phyloP scores from a whole-genome alignment of 179 eudicot species.

The Dionaea muscipula region DNA sequence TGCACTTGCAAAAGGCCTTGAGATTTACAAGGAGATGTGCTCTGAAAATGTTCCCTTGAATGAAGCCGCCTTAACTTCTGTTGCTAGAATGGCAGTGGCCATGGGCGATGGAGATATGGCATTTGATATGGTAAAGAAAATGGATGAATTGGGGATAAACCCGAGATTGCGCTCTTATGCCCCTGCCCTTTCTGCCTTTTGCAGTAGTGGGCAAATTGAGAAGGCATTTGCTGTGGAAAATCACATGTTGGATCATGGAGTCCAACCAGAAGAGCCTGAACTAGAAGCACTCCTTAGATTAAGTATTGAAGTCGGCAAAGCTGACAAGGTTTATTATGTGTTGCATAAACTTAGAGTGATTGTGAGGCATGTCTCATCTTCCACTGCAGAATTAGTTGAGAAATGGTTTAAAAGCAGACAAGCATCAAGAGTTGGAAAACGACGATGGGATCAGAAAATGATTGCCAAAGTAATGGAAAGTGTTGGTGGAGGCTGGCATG shows the following conservation, averaged over 20 bases:
- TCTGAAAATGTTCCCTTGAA: slow-evolving; percentile 50
- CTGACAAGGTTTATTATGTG: slow-evolving; percentile 67
- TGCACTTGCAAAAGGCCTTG: slow-evolving; percentile 63
- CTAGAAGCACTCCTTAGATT: slow-evolving; percentile 63
- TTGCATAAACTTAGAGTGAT: slow-evolving; percentile 62
- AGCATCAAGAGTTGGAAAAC: slow-evolving; percentile 63
- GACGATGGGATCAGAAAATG: slow-evolving; percentile 45
- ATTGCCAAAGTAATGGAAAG: slow-evolving; percentile 35
- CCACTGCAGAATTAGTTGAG: slow-evolving; percentile 53
- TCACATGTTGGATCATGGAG: slow-evolving; percentile 72
- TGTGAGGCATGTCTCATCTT: slow-evolving; percentile 46
- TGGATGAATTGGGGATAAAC: slow-evolving; percentile 54
- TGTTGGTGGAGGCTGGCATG: slow-evolving; percentile 97
- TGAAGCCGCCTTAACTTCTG: slow-evolving; percentile 76
- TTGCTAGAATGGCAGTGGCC: slow-evolving; percentile 82
- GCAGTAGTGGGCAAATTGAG: slow-evolving; percentile 46
- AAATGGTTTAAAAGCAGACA: slow-evolving; percentile 59
- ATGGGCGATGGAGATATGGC: slow-evolving; percentile 84
- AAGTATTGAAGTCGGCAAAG: slow-evolving; percentile 45
- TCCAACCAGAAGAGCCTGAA: slow-evolving; percentile 80
- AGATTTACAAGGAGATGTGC: slow-evolving; percentile 56
- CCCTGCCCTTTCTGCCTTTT: slow-evolving; percentile 62
- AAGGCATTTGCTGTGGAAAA: slow-evolving; percentile 69
- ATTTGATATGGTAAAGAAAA: slow-evolving; percentile 64
- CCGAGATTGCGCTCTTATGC: slow-evolving; percentile 76